These are phyloP conservation scores for Afroboletus lepidellus DNA, from an alignment of 1,284 basidiomycete species.

Conservation along the genomic window DNA sequence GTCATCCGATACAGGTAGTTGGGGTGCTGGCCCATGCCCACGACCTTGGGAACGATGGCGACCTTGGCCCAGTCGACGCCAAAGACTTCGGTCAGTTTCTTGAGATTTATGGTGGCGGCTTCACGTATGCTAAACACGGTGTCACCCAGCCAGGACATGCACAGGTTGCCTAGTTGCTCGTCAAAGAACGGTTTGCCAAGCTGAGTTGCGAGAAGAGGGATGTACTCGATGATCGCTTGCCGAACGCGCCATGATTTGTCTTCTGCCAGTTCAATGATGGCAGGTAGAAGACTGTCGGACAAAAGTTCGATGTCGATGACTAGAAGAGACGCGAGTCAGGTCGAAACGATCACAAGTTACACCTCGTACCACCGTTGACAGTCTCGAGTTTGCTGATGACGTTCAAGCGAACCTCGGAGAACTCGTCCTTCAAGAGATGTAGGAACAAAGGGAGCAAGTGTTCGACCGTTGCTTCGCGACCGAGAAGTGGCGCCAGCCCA, in stretches of 20 bases:
- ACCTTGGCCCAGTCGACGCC: constrained; percentile 97
- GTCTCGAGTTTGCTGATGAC: constrained; percentile 99
- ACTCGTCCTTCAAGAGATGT: constrained; percentile 97
- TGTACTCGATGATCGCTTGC: constrained; percentile 99
- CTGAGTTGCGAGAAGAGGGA: constrained; percentile 92
- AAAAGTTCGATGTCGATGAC: constrained; percentile 97
- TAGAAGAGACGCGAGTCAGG: constrained; percentile 34
- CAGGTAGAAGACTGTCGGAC: constrained; percentile 94
- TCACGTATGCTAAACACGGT: constrained; percentile 98
- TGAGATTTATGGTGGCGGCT: constrained; percentile 94
- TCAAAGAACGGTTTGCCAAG: constrained; percentile 98
- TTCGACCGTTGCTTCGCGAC: constrained; percentile 94
- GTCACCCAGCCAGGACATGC: constrained; percentile 99
- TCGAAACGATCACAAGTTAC: background rate
- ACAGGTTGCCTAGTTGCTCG: constrained; percentile 93
- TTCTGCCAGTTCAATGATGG: constrained; percentile 97
- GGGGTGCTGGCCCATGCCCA: constrained; percentile 96
- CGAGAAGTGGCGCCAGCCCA: constrained; percentile 94
- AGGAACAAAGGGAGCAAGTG: constrained; percentile 97
- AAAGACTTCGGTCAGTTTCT: constrained; percentile 98
- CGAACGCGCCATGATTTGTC: constrained; percentile 99
- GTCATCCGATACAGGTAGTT: constrained; percentile 99
- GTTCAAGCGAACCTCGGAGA: constrained; percentile 96
- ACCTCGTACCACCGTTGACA: constrained; percentile 81
- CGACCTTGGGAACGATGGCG: constrained; percentile 96